phyloP scores from a whole-genome alignment of 192 early-diverging fungal genomes.

The Podila clonocystis region DNA sequence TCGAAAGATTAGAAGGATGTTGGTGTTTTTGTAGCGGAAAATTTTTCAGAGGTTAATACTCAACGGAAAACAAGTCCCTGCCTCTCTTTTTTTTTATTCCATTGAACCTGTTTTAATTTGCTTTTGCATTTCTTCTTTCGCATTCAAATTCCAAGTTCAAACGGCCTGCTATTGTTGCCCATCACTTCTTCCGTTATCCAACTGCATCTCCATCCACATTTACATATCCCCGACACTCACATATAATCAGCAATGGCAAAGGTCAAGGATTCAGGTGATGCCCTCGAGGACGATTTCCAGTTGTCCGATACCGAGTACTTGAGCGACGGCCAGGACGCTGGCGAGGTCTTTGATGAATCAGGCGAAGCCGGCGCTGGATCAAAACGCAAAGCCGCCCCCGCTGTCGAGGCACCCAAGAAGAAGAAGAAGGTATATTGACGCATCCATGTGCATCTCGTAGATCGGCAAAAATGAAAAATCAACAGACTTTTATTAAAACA shows the following conservation, averaged over 20 bases:
- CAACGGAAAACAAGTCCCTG: no score
- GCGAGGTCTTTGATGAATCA: constrained; percentile 32
- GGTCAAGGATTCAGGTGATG: constrained; percentile 54
- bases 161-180: background rate
- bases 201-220: background rate
- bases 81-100: background rate
- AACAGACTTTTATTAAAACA: background rate
- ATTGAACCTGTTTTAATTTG: background rate
- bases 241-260: constrained; percentile 32
- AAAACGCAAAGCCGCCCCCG: constrained; percentile 40
- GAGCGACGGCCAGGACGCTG: constrained; percentile 37
- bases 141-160: background rate
- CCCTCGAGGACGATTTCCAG: constrained; percentile 61
- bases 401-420: constrained; percentile 29
- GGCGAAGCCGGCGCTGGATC: constrained; percentile 33
- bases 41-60: background rate
- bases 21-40: constrained; percentile 4
- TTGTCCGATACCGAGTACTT: constrained; percentile 52
- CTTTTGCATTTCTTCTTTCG: background rate
- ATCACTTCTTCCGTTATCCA: background rate
- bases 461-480: background rate
- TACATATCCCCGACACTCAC: background rate
- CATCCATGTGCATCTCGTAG: background rate
- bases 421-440: constrained; percentile 25
- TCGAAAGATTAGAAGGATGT: background rate